Conservation (phyloP, 1,139 yeast genomes). For the Hemisphaericaspora subhashii region DNA sequence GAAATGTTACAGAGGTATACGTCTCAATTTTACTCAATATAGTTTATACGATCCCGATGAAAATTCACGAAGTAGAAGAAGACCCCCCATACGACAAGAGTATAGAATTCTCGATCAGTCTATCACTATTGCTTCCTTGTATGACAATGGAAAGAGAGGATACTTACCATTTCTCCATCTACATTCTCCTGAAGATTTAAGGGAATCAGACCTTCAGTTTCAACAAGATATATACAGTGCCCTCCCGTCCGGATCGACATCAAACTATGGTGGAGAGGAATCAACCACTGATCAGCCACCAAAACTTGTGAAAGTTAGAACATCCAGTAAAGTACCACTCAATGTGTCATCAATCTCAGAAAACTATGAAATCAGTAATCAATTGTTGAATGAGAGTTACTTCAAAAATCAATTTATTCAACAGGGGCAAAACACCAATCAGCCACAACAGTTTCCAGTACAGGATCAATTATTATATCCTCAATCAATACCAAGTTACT, state of each 20-base stretch:
- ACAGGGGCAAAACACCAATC: not conserved
- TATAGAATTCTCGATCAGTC: conserved; percentile 41
- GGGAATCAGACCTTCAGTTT: conserved; percentile 34
- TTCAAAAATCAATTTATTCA: conserved; percentile 4
- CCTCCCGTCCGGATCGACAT: not conserved
- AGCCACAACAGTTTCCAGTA: not conserved
- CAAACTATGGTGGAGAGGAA: not conserved
- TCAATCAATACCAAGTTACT: not conserved
- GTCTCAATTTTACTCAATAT: conserved; percentile 47
- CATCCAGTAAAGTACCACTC: not conserved
- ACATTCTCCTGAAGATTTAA: conserved; percentile 31
- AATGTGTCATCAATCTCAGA: conserved; percentile 4
- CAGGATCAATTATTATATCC: not conserved
- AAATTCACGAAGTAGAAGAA: conserved; percentile 4
- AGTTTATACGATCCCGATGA: conserved; percentile 39
- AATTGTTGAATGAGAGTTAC: conserved; percentile 20
- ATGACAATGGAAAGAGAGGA: conserved; percentile 30
- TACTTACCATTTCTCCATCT: conserved; percentile 35
- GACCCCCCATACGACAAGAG: conserved; percentile 3
- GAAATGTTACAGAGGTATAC: conserved; percentile 45
- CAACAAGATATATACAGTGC: conserved; percentile 25
- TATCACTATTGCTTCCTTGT: conserved; percentile 42
- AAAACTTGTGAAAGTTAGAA: not conserved
- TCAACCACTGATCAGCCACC: not conserved
- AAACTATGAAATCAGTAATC: conserved; percentile 24